phyloP scores from a whole-genome alignment of 441 rosid genomes.

The Populus hybrid region DNA sequence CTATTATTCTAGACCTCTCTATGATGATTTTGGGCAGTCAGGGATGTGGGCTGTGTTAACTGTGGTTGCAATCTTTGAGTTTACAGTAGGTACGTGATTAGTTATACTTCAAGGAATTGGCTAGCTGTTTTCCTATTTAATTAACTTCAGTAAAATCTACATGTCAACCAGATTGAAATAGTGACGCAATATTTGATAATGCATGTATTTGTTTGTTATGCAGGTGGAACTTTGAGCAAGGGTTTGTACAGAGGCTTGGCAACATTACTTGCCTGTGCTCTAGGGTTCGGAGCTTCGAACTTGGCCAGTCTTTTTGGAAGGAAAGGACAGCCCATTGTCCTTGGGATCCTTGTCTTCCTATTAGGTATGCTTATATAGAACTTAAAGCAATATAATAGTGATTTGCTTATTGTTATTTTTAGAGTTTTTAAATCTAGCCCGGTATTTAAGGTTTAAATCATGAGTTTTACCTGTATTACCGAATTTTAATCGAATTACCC shows the following conservation, averaged over 20 bases:
- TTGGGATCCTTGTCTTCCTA: conserved; percentile 67
- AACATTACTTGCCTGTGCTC: conserved; percentile 60
- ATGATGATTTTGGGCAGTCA: conserved; percentile 62
- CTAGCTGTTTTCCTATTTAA: background rate
- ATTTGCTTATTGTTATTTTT: too few relatives aligned
- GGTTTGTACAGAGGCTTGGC: conserved; percentile 74
- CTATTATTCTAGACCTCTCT: conserved; percentile 66
- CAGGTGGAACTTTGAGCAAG: conserved; percentile 77
- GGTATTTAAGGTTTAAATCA: too few relatives aligned
- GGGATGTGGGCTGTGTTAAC: conserved; percentile 95
- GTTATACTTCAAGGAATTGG: background rate
- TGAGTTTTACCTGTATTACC: rapidly evolving
- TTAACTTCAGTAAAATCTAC: too few relatives aligned
- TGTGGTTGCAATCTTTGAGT: conserved; percentile 72
- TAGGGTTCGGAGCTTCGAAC: conserved; percentile 68
- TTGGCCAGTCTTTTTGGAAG: conserved; percentile 61
- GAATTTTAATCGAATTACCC: rapidly evolving
- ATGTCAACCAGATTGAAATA: too few relatives aligned
- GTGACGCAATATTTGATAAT: too few relatives aligned
- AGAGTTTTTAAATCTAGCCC: too few relatives aligned
- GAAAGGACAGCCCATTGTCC: conserved; percentile 65
- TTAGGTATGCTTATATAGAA: conserved; percentile 37
- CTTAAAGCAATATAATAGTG: too few relatives aligned
- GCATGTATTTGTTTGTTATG: background rate
- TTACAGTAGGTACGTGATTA: conserved; percentile 66